Base-by-base conservation (phyloP, 2,329 filamentous ascomycete species). In the Arthrobotrys entomopaga region DNA sequence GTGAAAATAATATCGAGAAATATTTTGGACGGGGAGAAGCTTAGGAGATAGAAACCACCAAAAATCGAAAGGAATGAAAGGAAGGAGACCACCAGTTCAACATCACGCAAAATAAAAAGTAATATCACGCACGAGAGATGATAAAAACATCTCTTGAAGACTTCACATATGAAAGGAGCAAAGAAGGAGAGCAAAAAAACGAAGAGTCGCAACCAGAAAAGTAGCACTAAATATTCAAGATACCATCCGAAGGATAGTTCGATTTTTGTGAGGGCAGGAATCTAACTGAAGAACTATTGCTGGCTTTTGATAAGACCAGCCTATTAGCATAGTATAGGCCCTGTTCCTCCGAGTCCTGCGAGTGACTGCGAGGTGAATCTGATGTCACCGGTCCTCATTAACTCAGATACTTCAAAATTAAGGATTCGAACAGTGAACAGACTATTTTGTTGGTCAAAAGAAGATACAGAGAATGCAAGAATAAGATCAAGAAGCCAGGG, bases 371-470 rank as follows among this genome's bases (percentile, higher is more conserved):
- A 42, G 46, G 69, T 61, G 69, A 61, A 40, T 46, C 42, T 52
- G 22, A 16, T 40, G 48, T 73, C 69, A 77, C 70, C 77, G 74
- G 73, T 58, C 64, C 59, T 65, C 71, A 64, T 75, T 60, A 70
- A 60, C 63, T 69, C 64, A 22, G 52, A 52, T 58, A 15, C 29
- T 69, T 56, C 59, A 46, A 72, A 66, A 38, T 70, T 46, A 67
- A 56, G 20, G 15, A 2, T n/a, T 34, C 20, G 13, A 50, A 38
- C 42, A 46, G 42, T 19, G 65, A 57, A 42, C 22, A 29, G 49
- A 50, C 53, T 34, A 34, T 75, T 66, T 50, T 59, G 34, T 34
- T 48, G 60, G 48, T 22, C 19, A 59, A 70, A 65, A 64, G 19
- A 56, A 73, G 48, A 59, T 60, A 65, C 56, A 74, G 54, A 29